A percentile compares a stretch with the other conserved stretches of the same genome.
Conservation (phyloP, 495 filamentous ascomycete genomes). For the Xylaria castorea region DNA sequence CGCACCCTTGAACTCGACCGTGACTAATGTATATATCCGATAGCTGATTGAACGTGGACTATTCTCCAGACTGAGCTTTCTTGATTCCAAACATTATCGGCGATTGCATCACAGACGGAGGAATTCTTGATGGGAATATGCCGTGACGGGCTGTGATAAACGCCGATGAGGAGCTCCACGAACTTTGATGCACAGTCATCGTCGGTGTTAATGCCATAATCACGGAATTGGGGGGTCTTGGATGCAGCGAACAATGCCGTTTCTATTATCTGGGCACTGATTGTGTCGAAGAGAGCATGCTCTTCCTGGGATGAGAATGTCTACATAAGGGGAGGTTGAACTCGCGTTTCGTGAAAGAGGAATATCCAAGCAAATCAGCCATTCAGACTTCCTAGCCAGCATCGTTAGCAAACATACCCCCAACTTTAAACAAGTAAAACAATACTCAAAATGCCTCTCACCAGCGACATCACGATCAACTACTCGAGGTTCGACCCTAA, state of each 20-base stretch:
- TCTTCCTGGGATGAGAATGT: not conserved
- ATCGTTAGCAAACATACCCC: not conserved
- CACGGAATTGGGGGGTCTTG: not conserved
- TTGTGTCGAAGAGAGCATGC: not conserved
- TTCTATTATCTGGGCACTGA: not conserved
- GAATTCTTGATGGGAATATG: not conserved
- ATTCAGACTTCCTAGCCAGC: not conserved
- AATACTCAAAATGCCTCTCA: conserved; percentile 13
- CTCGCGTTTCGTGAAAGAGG: not conserved
- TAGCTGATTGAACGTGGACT: no score
- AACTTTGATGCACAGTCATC: no score
- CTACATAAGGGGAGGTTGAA: conserved; percentile 1
- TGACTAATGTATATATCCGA: not conserved
- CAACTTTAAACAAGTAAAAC: not conserved
- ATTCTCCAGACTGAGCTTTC: not conserved
- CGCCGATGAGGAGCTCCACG: not conserved
- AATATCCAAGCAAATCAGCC: not conserved
- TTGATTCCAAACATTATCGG: not conserved
- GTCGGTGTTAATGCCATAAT: conserved; percentile 3
- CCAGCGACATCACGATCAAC: conserved; percentile 13
- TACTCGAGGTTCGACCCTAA: conserved; percentile 1
- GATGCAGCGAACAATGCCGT: not conserved
- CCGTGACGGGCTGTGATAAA: not conserved
- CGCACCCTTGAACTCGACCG: not conserved
- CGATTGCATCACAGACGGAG: not conserved